phyloP scores from a whole-genome alignment of 176 grass and related monocot species.

The Elymus sibiricus region DNA sequence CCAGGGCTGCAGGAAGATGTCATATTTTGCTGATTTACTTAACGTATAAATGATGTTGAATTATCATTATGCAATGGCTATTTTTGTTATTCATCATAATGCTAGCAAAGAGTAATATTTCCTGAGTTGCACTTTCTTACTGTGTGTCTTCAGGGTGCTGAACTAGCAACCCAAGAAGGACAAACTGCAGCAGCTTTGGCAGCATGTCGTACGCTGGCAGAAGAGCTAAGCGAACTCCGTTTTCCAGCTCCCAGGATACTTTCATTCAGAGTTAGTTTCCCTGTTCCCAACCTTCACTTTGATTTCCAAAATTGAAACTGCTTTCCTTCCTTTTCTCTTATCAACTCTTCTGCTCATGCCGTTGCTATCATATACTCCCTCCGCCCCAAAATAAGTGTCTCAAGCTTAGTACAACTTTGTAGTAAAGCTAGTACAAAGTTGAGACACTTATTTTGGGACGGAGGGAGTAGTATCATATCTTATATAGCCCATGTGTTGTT shows the following conservation, averaged over 20 bases:
- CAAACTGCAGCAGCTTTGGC: constrained; percentile 88
- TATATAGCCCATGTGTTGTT: background rate
- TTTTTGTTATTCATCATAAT: background rate
- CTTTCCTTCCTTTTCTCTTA: background rate
- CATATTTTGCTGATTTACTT: background rate
- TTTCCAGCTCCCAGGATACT: constrained; percentile 98
- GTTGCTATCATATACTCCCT: background rate
- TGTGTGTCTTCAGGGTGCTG: constrained; percentile 64
- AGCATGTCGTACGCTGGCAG: constrained; percentile 88
- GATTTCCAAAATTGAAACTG: background rate
- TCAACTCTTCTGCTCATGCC: background rate
- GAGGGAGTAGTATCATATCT: background rate
- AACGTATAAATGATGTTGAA: background rate
- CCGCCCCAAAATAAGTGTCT: no score
- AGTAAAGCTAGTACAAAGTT: no score
- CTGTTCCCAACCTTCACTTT: constrained; percentile 3
- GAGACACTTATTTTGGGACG: no score
- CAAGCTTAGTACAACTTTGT: no score
- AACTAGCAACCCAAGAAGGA: constrained; percentile 91
- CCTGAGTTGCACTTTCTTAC: background rate
- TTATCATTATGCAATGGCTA: background rate
- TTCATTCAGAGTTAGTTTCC: constrained; percentile 83
- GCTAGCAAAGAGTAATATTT: constrained; percentile 19
- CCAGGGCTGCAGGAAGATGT: background rate
- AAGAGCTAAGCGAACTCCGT: constrained; percentile 82